phyloP scores from a whole-genome alignment of 2,329 filamentous ascomycete genomes.

The Diaporthe longicolla region DNA sequence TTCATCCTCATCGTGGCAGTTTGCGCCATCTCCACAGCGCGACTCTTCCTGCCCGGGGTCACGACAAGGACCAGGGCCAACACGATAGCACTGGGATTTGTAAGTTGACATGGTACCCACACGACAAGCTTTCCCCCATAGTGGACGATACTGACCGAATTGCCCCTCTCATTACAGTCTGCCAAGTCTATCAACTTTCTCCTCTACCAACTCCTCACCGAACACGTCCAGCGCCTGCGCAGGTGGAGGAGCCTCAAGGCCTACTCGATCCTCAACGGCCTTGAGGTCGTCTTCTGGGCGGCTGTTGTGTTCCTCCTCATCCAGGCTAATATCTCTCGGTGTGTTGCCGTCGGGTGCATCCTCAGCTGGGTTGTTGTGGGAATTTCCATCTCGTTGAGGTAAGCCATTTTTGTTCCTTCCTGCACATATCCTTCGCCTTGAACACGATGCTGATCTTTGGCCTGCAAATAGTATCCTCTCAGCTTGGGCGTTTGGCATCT shows the following conservation, averaged over 20 bases:
- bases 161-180: slow-evolving; percentile 42
- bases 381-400: slow-evolving; percentile 39
- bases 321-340: slow-evolving; percentile 43
- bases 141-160: neutral
- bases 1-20: slow-evolving; percentile 36
- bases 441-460: neutral
- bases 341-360: slow-evolving; percentile 43
- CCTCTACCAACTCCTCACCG: slow-evolving; percentile 56
- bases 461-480: neutral
- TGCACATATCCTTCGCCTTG: neutral
- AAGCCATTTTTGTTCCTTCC: neutral
- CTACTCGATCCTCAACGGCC: slow-evolving; percentile 55
- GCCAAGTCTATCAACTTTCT: slow-evolving; percentile 58
- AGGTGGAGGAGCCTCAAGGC: slow-evolving; percentile 58
- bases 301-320: slow-evolving; percentile 52
- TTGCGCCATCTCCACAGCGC: slow-evolving; percentile 33
- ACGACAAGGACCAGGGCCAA: slow-evolving; percentile 37
- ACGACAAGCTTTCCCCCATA: no score
- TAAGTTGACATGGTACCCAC: slow-evolving; percentile 26
- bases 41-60: slow-evolving; percentile 35
- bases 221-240: slow-evolving; percentile 51
- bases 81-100: slow-evolving; percentile 45
- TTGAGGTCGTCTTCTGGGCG: slow-evolving; percentile 60
- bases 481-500: slow-evolving; percentile 18
- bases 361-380: slow-evolving; percentile 42